Base-by-base conservation (phyloP, 352 stramenopile genomes). In the Phytophthora idaei region DNA sequence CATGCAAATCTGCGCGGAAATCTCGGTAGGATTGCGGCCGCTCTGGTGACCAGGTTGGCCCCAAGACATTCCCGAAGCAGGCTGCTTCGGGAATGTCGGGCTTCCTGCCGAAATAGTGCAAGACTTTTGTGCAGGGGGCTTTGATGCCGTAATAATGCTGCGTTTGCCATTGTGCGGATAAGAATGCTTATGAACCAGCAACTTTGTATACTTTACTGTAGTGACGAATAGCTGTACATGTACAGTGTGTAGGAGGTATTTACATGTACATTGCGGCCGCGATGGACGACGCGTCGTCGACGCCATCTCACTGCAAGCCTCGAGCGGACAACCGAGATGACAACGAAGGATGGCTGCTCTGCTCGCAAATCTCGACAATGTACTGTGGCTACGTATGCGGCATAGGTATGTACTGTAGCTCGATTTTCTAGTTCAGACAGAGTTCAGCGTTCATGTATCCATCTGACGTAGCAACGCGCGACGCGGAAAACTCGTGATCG, bases 391-490 rank as follows among this genome's bases (percentile, higher is more conserved):
- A 58, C 39, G 3, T 17, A n/a, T 59, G 52, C 25, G 28, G 28
- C 28, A 41, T 52, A 12, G 21, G 50, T 49, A 42, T 39, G 11
- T 17, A 39, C 21, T 21, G 21, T 21, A 39, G 6, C 29, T 37
- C 11, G 25, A 3, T 28, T 56, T 29, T 17, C 45, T 2, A 50
- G 34, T 8, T 14, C 45, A 8, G 21, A 21, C 4, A 50, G 34
- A 58, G 41, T 65, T 65, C 51, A 39, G 37, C 28, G 14, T 9
- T 21, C 1, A 56, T 56, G 21, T 61, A 67, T 27, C 60, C 60
- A 67, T 53, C 49, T 51, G 21, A 21, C 12, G 29, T 34, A 34
- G 4, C 4, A 34, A 34, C 34, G 34, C 12, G 34, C 34, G 34
- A 39, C 34, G 34, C 34, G 29, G 7, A 7, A 34, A 46, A 15